Evolutionary conservation across 345 rosid genomes (phyloP).

Genomic region (Hypericum androsaemum): DNA sequence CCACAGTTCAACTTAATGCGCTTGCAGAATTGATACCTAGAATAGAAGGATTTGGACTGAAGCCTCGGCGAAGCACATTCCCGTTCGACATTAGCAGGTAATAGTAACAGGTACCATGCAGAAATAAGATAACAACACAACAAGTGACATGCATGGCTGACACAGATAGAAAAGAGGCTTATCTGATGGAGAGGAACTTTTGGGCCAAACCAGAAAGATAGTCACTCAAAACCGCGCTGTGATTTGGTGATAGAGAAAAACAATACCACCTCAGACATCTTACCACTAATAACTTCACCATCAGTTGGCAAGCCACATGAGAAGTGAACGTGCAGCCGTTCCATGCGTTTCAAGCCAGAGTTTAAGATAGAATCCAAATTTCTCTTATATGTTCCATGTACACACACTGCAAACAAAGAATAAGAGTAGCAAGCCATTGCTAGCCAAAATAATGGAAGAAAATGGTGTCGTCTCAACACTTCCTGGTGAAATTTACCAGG

Average conservation of each 20-base stretch:
- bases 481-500: slow-evolving; percentile 28
- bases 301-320: slow-evolving; percentile 76
- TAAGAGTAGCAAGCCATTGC: neutral
- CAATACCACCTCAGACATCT: slow-evolving; percentile 5
- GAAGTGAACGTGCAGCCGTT: slow-evolving; percentile 81
- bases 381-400: slow-evolving; percentile 80
- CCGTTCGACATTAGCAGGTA: no score
- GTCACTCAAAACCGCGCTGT: no score
- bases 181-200: no score
- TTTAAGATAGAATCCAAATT: slow-evolving; percentile 64
- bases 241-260: neutral
- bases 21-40: no score
- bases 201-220: no score
- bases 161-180: no score
- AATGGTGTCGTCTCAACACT: neutral
- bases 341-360: slow-evolving; percentile 73
- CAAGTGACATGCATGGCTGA: no score
- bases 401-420: slow-evolving; percentile 47
- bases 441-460: neutral
- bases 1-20: no score
- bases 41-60: no score
- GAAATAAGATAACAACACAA: no score
- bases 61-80: no score
- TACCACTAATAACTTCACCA: slow-evolving; percentile 80
- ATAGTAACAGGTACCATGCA: no score